These are phyloP conservation scores for Datura wrightii DNA, from an alignment of 257 asterid genomes.

Conservation along the genomic window DNA sequence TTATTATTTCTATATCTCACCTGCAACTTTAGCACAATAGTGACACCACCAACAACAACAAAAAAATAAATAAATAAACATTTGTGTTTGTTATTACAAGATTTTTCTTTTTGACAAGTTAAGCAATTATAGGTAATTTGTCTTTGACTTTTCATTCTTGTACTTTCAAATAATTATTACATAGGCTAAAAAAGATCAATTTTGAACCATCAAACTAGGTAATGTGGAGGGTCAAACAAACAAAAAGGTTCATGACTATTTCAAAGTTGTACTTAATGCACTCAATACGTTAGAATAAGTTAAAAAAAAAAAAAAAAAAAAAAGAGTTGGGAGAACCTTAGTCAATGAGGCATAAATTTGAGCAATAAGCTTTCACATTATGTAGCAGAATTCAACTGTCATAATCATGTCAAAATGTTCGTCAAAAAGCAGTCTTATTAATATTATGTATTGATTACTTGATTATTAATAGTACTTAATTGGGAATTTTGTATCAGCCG, in stretches of 20 bases:
- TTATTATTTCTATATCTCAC: no score
- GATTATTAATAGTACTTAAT: not conserved
- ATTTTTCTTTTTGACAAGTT: slow-evolving; percentile 1
- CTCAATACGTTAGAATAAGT: no score
- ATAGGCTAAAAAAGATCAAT: not conserved
- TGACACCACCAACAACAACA: no score
- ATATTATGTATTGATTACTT: not conserved
- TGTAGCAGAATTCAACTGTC: not conserved
- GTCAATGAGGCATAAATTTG: not conserved
- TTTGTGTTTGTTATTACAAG: not conserved
- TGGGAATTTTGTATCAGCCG: not conserved
- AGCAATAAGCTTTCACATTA: slow-evolving; percentile 9
- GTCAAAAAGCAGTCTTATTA: not conserved
- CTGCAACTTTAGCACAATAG: no score
- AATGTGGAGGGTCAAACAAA: not conserved
- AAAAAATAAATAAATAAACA: no score
- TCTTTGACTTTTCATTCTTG: not conserved
- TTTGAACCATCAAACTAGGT: not conserved
- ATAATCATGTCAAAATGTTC: slow-evolving; percentile 16
- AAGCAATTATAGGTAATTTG: not conserved
- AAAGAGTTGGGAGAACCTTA: not conserved
- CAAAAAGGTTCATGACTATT: not conserved
- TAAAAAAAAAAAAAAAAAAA: no score
- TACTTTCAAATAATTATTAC: not conserved
- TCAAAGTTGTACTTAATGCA: not conserved